Conservation (phyloP, 2,329 filamentous ascomycete genomes). For the Ophiobolus disseminans region DNA sequence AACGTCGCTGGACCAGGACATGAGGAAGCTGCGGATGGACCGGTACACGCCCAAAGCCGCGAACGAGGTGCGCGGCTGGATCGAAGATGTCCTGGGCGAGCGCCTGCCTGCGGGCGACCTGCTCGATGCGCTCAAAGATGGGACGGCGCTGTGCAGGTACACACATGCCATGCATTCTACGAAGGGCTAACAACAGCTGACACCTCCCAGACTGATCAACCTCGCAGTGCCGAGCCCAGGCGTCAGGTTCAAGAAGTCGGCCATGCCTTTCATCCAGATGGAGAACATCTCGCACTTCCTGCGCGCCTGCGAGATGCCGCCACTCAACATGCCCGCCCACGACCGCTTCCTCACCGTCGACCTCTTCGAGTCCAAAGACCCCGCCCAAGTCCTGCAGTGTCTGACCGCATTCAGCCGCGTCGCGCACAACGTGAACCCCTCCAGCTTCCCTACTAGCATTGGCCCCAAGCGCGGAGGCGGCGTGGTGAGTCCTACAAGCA, state of each 20-base stretch:
- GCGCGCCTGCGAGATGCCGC: constrained; percentile 81
- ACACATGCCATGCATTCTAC: constrained; percentile 36
- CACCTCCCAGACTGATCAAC: constrained; percentile 74
- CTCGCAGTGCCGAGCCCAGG: constrained; percentile 76
- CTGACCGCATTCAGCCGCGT: constrained; percentile 89
- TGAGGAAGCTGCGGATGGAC: constrained; percentile 89
- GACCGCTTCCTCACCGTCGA: constrained; percentile 98
- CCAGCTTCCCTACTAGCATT: constrained; percentile 75
- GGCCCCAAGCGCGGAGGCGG: constrained; percentile 70
- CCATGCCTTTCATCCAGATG: constrained; percentile 99
- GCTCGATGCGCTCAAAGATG: constrained; percentile 86
- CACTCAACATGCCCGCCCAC: constrained; percentile 87
- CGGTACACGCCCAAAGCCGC: constrained; percentile 92
- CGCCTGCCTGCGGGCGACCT: constrained; percentile 76
- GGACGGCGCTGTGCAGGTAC: constrained; percentile 89
- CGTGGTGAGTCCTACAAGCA: constrained; percentile 44
- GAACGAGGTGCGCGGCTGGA: constrained; percentile 84
- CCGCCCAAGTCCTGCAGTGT: constrained; percentile 93
- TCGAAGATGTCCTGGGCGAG: constrained; percentile 80
- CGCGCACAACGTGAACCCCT: constrained; percentile 76
- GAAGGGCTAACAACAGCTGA: background rate
- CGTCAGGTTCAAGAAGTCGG: constrained; percentile 87
- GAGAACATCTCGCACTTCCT: constrained; percentile 98
- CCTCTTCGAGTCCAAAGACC: constrained; percentile 93
- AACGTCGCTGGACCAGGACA: constrained; percentile 89